These are phyloP conservation scores for Aureobasidium sp. DNA, from an alignment of 2,329 filamentous ascomycete species.

Conservation along the genomic window DNA sequence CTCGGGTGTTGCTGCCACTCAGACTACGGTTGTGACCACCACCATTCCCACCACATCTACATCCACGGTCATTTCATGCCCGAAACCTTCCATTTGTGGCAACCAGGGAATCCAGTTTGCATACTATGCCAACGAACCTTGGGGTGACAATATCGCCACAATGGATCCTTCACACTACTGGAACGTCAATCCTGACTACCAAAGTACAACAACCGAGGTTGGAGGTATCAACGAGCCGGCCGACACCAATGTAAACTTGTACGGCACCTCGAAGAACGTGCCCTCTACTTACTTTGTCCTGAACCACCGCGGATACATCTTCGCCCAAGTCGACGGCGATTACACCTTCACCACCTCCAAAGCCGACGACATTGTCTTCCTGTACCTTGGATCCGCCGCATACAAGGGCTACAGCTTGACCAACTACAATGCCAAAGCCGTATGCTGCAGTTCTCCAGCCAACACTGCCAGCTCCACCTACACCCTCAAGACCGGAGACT, in stretches of 20 bases:
- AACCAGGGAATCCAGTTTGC: constrained; percentile 11
- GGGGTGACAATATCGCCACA: background rate
- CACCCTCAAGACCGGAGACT: background rate
- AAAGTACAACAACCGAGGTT: background rate
- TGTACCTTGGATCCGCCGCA: constrained; percentile 21
- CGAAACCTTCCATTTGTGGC: constrained; percentile 4
- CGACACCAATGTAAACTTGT: background rate
- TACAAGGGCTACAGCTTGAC: constrained; percentile 19
- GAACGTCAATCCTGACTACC: background rate
- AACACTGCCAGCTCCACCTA: background rate
- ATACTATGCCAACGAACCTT: constrained; percentile 3
- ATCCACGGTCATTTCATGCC: constrained; percentile 20
- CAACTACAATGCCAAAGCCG: constrained; percentile 16
- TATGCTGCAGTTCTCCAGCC: background rate
- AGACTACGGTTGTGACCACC: constrained; percentile 18
- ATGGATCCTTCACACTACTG: background rate
- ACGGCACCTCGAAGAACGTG: background rate
- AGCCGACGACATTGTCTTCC: constrained; percentile 21
- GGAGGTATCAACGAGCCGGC: background rate
- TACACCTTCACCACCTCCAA: constrained; percentile 21
- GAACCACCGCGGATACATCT: constrained; percentile 23
- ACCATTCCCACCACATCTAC: constrained; percentile 16
- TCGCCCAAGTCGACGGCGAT: constrained; percentile 16
- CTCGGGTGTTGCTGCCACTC: background rate
- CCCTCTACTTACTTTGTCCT: constrained; percentile 10